Percentiles rank a stretch among this genome's conserved stretches.
Conservation (phyloP, 352 stramenopile genomes). For the Pythium biforme region DNA sequence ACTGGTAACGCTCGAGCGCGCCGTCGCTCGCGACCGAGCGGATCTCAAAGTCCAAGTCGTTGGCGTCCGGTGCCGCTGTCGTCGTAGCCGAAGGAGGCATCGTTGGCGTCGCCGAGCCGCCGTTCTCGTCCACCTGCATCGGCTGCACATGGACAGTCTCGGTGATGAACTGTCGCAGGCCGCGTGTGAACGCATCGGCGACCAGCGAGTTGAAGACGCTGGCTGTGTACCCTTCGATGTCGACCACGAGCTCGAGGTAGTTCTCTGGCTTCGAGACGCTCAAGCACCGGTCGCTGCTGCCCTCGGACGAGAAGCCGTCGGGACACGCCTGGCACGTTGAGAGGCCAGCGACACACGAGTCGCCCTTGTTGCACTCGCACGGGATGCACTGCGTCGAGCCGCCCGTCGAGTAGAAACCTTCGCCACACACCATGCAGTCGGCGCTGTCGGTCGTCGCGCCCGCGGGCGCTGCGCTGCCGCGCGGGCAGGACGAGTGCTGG, state of each 20-base stretch:
- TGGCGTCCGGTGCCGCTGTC: neutral
- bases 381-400: constrained; percentile 45
- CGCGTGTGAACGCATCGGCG: constrained; percentile 30
- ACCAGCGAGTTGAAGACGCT: constrained; percentile 44
- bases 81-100: neutral
- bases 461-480: constrained; percentile 33
- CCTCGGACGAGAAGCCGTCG: constrained; percentile 22
- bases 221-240: constrained; percentile 45
- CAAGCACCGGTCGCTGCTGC: constrained; percentile 36
- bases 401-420: constrained; percentile 49
- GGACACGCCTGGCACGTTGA: constrained; percentile 37
- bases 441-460: constrained; percentile 26
- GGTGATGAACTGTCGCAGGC: constrained; percentile 38
- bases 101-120: neutral
- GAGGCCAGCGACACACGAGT: constrained; percentile 30
- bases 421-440: constrained; percentile 40
- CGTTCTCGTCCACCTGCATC: neutral
- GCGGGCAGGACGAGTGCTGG: constrained; percentile 32
- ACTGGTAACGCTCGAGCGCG: constrained; percentile 33
- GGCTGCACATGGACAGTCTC: constrained; percentile 11
- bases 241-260: constrained; percentile 41
- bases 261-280: constrained; percentile 23
- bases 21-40: constrained; percentile 31
- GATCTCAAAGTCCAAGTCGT: constrained; percentile 35
- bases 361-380: constrained; percentile 34